Percentiles rank a stretch among this genome's conserved stretches.
These are phyloP conservation scores for Beta vulgaris DNA, from an alignment of 148 eudicot species.

Conservation along the genomic window DNA sequence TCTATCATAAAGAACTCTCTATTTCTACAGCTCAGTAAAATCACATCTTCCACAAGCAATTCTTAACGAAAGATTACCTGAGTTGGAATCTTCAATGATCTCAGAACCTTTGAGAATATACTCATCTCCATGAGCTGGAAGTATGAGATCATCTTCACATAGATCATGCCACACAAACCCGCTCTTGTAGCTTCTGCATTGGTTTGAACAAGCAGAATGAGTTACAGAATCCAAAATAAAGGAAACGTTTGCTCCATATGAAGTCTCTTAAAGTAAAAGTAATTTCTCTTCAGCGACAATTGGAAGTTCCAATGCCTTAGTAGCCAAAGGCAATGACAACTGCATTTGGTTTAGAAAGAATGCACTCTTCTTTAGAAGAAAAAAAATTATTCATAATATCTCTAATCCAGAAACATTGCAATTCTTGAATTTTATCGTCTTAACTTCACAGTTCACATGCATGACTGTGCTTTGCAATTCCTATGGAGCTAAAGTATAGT, in stretches of 20 bases:
- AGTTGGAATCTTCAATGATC: constrained; percentile 57
- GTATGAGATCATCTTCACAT: constrained; percentile 74
- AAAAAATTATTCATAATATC: neutral
- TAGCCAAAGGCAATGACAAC: neutral
- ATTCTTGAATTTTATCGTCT: too few relatives aligned
- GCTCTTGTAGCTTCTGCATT: constrained; percentile 83
- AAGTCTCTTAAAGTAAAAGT: neutral
- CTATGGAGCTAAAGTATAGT: neutral
- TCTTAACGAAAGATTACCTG: constrained; percentile 36
- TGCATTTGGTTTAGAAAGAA: neutral
- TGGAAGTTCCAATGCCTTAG: neutral
- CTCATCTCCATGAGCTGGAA: constrained; percentile 83
- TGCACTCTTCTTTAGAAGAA: too few relatives aligned
- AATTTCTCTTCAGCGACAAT: neutral
- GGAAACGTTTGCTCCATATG: neutral
- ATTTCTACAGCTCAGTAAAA: neutral
- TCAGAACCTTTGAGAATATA: constrained; percentile 95
- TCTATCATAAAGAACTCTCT: neutral
- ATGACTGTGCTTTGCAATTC: too few relatives aligned
- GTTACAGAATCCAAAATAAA: neutral
- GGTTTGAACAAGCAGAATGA: constrained; percentile 11
- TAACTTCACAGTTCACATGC: too few relatives aligned
- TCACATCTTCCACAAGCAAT: neutral
- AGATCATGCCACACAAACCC: constrained; percentile 99
- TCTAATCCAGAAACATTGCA: neutral